Evolutionary conservation across 805 yeast genomes (phyloP).

Genomic region (Suhomyces sp.): DNA sequence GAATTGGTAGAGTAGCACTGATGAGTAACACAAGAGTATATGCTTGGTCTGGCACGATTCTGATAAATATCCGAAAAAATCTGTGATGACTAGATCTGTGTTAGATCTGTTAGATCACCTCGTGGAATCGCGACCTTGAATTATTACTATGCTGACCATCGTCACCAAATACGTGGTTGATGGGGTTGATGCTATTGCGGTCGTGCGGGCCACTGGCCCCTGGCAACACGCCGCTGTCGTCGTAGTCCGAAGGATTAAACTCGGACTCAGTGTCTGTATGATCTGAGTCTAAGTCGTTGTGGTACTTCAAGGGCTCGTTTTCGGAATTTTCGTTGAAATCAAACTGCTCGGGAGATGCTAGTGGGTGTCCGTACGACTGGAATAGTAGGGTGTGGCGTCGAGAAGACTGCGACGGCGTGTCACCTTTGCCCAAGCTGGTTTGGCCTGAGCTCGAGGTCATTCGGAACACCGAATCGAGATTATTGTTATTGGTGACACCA

Average conservation of each 20-base stretch:
- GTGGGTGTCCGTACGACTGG: conserved; percentile 26
- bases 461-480: conserved; percentile 40
- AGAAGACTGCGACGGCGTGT: conserved; percentile 11
- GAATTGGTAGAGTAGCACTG: no score
- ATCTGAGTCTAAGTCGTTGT: neutral
- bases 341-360: conserved; percentile 20
- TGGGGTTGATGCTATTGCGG: neutral
- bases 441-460: conserved; percentile 8
- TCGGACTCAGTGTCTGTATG: conserved; percentile 9
- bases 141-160: conserved; percentile 17
- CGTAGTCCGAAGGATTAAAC: conserved; percentile 19
- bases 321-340: conserved; percentile 17
- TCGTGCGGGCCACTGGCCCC: conserved; percentile 7
- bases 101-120: conserved; percentile 14
- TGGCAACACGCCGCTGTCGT: conserved; percentile 14
- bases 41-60: no score
- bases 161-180: conserved; percentile 3
- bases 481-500: conserved; percentile 43
- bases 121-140: conserved; percentile 22
- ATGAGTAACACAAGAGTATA: no score
- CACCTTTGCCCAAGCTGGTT: conserved; percentile 5
- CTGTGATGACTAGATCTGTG: no score
- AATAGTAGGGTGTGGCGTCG: conserved; percentile 21
- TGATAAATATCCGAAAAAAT: no score
- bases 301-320: conserved; percentile 5